Conservation (phyloP, 371 early-diverging fungal species). For the Paraphysoderma sedebokerense region DNA sequence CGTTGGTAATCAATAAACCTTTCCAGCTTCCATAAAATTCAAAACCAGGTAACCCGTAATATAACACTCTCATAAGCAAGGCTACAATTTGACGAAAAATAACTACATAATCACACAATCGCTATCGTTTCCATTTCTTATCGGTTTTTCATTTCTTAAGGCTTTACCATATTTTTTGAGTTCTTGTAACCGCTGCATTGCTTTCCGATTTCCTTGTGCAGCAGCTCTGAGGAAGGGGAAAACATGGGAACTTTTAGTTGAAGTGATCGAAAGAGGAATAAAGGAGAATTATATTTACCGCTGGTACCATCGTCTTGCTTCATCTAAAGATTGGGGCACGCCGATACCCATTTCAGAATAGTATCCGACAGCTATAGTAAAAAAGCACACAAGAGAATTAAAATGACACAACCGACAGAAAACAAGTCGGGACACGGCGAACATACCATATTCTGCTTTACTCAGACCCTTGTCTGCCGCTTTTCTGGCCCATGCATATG, state of each 20-base stretch:
- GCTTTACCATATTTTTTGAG: conserved; percentile 28
- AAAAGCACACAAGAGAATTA: background rate
- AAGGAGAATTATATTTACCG: background rate
- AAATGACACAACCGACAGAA: background rate
- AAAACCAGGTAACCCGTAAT: background rate
- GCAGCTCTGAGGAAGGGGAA: conserved; percentile 32
- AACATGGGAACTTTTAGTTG: background rate
- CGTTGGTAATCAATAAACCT: background rate
- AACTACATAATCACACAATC: background rate
- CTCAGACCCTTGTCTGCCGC: conserved; percentile 67
- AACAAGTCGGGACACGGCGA: conserved; percentile 18
- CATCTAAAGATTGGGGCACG: conserved; percentile 34
- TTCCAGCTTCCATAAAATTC: background rate
- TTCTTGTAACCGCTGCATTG: conserved; percentile 52
- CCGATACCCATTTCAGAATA: conserved; percentile 34
- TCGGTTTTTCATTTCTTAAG: background rate
- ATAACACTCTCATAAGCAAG: background rate
- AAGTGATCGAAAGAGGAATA: background rate
- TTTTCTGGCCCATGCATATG: conserved; percentile 70
- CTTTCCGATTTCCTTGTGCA: conserved; percentile 48
- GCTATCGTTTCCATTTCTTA: background rate
- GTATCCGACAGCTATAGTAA: background rate
- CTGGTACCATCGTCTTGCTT: conserved; percentile 54
- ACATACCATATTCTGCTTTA: conserved; percentile 74
- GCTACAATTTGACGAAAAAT: background rate